These are phyloP conservation scores for Eucalyptus caleyi DNA, from an alignment of 345 rosid genomes.

Conservation along the genomic window DNA sequence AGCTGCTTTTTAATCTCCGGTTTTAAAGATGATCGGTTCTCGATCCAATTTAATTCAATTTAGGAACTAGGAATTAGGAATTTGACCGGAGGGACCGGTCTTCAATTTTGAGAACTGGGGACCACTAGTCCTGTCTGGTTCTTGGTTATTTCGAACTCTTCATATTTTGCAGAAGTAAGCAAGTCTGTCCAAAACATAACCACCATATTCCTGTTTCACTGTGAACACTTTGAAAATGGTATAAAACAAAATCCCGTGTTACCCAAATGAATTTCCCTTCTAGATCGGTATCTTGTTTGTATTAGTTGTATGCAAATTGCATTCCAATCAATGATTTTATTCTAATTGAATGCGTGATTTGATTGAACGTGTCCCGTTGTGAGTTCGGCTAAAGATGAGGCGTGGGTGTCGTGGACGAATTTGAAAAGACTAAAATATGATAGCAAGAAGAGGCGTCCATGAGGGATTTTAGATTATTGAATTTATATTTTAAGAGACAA, in stretches of 20 bases:
- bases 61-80: fast-evolving
- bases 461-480: background rate
- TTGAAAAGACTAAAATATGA: background rate
- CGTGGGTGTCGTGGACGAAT: background rate
- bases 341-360: no score
- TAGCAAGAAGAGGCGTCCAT: background rate
- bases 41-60: fast-evolving
- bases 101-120: no score
- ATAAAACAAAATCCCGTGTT: background rate
- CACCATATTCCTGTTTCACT: fast-evolving
- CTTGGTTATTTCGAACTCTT: fast-evolving
- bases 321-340: background rate
- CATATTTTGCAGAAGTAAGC: no score
- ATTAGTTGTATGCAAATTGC: no score
- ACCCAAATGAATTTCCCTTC: background rate
- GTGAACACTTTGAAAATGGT: background rate
- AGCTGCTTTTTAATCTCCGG: fast-evolving
- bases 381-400: background rate
- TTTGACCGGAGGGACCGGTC: fast-evolving
- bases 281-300: background rate
- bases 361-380: background rate
- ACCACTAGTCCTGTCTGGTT: fast-evolving
- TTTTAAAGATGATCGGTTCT: no score
- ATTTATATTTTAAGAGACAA: no score
- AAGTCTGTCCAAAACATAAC: no score